phyloP scores from a whole-genome alignment of 208 protist species.

The Trypanosoma melophagium region DNA sequence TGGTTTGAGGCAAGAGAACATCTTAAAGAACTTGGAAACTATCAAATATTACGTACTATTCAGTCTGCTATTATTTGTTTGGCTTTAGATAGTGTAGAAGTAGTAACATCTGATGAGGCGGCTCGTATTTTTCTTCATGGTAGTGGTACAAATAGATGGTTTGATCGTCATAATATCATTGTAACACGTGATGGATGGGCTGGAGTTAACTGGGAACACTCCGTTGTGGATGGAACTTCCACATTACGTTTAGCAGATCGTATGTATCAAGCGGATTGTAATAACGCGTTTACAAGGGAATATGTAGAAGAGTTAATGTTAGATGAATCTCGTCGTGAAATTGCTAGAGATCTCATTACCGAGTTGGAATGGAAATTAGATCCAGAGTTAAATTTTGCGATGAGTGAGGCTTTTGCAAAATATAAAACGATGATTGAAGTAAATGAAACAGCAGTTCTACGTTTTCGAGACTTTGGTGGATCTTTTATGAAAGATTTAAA shows the following conservation, averaged over 20 bases:
- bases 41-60: slow-evolving; percentile 31
- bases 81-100: slow-evolving; percentile 27
- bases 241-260: slow-evolving; percentile 37
- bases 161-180: slow-evolving; percentile 55
- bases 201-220: slow-evolving; percentile 48
- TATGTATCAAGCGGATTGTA: slow-evolving; percentile 35
- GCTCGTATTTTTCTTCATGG: slow-evolving; percentile 44
- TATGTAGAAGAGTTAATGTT: neutral
- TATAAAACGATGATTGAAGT: slow-evolving; percentile 32
- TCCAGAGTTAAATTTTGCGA: slow-evolving; percentile 10
- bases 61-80: slow-evolving; percentile 45
- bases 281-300: slow-evolving; percentile 10
- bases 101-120: slow-evolving; percentile 28
- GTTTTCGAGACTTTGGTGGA: slow-evolving; percentile 42
- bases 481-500: slow-evolving; percentile 28
- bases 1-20: slow-evolving; percentile 36
- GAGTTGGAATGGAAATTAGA: slow-evolving; percentile 34
- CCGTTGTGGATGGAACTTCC: slow-evolving; percentile 38
- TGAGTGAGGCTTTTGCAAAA: slow-evolving; percentile 27
- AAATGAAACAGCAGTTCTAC: slow-evolving; percentile 38
- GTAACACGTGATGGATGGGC: slow-evolving; percentile 37
- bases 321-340: neutral
- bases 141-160: slow-evolving; percentile 44
- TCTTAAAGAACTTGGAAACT: slow-evolving; percentile 30
- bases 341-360: neutral